Conservation (phyloP, 2,329 filamentous ascomycete genomes). For the Paramyrothecium roridum region DNA sequence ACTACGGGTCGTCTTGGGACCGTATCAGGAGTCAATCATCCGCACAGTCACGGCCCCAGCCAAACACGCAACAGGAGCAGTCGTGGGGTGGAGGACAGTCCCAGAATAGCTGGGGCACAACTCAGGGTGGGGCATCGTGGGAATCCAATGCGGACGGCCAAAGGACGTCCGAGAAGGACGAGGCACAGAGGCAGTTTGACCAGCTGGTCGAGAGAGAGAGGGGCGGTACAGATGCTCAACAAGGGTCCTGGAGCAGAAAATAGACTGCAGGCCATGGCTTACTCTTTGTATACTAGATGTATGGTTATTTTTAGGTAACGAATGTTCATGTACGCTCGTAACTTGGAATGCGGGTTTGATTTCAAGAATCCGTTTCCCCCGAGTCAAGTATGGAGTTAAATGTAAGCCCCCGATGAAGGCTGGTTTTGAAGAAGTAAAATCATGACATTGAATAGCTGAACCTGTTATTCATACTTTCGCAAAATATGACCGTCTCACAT, state of each 20-base stretch:
- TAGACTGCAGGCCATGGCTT: constrained; percentile 2
- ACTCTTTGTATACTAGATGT: not conserved
- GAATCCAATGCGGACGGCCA: constrained; percentile 30
- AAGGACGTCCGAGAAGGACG: constrained; percentile 32
- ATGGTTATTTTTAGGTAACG: not conserved
- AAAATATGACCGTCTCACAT: not conserved
- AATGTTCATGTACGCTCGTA: too few species aligned
- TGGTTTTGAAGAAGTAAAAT: not conserved
- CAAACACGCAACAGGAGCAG: constrained; percentile 3
- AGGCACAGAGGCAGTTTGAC: constrained; percentile 51
- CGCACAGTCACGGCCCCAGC: constrained; percentile 6
- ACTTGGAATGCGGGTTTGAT: too few species aligned
- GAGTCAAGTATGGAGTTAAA: too few species aligned
- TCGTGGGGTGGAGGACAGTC: not conserved
- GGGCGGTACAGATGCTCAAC: constrained; percentile 21
- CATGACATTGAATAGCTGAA: not conserved
- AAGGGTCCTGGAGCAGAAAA: constrained; percentile 19
- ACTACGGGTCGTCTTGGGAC: constrained; percentile 39
- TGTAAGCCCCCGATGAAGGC: too few species aligned
- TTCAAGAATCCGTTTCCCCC: too few species aligned
- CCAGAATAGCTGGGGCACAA: constrained; percentile 14
- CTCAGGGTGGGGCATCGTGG: too few species aligned
- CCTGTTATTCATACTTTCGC: not conserved
- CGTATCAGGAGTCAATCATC: constrained; percentile 32
- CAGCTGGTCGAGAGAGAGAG: constrained; percentile 43